Percentiles rank a stretch among this genome's conserved stretches.
These are phyloP conservation scores for Cryoendolithus antarcticus DNA, from an alignment of 2,329 filamentous ascomycete species.

Conservation along the genomic window DNA sequence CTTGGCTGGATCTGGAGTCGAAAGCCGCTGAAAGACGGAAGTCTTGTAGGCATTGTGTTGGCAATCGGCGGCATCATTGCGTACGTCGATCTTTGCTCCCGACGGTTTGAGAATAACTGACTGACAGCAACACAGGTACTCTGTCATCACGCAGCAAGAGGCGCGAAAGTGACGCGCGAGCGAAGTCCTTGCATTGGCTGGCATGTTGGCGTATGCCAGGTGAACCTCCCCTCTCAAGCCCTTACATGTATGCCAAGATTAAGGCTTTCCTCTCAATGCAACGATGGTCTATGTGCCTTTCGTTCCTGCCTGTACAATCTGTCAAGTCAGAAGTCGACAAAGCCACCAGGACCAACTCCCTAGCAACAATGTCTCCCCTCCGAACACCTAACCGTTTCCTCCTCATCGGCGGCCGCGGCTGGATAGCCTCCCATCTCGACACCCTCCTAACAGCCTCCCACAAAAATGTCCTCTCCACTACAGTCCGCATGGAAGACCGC, in stretches of 20 bases:
- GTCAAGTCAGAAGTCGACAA: too few species aligned
- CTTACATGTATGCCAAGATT: too few species aligned
- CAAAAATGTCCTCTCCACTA: slow-evolving; percentile 49
- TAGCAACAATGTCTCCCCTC: too few species aligned
- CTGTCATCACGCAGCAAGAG: slow-evolving; percentile 3
- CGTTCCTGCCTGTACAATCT: too few species aligned
- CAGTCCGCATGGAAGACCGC: slow-evolving; percentile 53
- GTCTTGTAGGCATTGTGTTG: slow-evolving; percentile 18
- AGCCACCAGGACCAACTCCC: too few species aligned
- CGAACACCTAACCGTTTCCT: slow-evolving; percentile 33
- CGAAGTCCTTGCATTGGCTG: too few species aligned
- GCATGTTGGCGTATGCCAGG: too few species aligned
- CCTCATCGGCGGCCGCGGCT: slow-evolving; percentile 53
- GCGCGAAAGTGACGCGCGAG: slow-evolving; percentile 2
- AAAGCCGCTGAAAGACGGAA: slow-evolving; percentile 15
- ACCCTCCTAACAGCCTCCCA: slow-evolving; percentile 45
- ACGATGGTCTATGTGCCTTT: too few species aligned
- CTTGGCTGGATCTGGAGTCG: slow-evolving; percentile 20
- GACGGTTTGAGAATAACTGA: background rate
- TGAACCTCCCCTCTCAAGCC: too few species aligned
- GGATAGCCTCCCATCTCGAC: slow-evolving; percentile 52
- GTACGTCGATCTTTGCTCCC: slow-evolving; percentile 10
- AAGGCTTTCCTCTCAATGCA: too few species aligned
- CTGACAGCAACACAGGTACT: slow-evolving; percentile 4
- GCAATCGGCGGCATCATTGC: slow-evolving; percentile 21